Conservation (phyloP, 495 filamentous ascomycete species). For the Annulohypoxylon moriforme region DNA sequence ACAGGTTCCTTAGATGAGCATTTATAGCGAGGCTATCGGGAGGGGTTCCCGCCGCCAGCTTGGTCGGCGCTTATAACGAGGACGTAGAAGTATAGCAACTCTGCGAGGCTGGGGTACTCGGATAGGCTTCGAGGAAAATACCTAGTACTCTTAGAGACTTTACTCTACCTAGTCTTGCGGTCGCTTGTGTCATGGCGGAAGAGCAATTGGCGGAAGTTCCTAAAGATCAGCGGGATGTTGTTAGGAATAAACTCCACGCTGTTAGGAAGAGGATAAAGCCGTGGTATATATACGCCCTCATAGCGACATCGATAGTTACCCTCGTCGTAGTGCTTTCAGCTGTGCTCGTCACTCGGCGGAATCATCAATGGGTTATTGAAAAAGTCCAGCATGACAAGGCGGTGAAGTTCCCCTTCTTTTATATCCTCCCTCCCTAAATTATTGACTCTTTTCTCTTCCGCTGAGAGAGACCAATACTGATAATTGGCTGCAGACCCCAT, state of each 20-base stretch:
- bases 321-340: constrained; percentile 16
- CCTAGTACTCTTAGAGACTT: neutral
- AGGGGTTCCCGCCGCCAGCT: neutral
- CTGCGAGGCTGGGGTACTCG: neutral
- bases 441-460: neutral
- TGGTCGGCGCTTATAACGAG: neutral
- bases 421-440: neutral
- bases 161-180: neutral
- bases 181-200: neutral
- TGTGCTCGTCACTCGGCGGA: constrained; percentile 17
- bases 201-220: neutral
- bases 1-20: neutral
- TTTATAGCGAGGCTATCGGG: neutral
- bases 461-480: neutral
- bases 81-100: neutral
- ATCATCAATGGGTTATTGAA: constrained; percentile 15
- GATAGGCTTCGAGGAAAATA: neutral
- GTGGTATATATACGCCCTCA: constrained; percentile 12
- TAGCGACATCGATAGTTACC: neutral
- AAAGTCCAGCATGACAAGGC: constrained; percentile 1
- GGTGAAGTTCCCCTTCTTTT: neutral
- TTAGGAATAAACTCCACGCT: constrained; percentile 10
- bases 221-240: neutral
- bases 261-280: neutral
- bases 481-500: constrained; percentile 1